Conservation (phyloP, 768 basidiomycete species). For the Candolleomyces eurysporus region DNA sequence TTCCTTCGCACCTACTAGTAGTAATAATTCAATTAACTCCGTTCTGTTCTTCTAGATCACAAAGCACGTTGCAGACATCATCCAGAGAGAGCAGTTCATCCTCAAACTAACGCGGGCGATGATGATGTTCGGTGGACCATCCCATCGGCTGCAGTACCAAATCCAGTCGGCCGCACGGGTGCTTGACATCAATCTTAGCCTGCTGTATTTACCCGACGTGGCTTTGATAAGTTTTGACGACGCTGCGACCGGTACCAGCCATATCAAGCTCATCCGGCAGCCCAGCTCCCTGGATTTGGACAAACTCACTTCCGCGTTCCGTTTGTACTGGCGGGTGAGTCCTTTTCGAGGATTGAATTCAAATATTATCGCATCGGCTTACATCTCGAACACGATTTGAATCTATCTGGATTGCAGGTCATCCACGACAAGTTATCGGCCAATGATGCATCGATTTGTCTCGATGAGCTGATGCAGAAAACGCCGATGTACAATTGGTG, state of each 20-base stretch:
- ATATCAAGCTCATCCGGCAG: slow-evolving; percentile 78
- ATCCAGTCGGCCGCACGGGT: slow-evolving; percentile 77
- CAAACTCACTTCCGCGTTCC: slow-evolving; percentile 70
- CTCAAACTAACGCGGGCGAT: slow-evolving; percentile 80
- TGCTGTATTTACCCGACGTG: slow-evolving; percentile 74
- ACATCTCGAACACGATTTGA: neutral
- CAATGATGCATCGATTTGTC: slow-evolving; percentile 62
- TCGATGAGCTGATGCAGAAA: slow-evolving; percentile 74
- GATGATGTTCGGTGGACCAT: slow-evolving; percentile 88
- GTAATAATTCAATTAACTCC: neutral
- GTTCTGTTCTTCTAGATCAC: slow-evolving; percentile 56
- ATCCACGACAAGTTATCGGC: slow-evolving; percentile 83
- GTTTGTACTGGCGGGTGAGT: slow-evolving; percentile 71
- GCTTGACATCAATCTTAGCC: slow-evolving; percentile 66
- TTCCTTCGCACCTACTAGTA: neutral
- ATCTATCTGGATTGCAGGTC: slow-evolving; percentile 44
- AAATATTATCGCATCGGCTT: neutral
- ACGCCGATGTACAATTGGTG: slow-evolving; percentile 58
- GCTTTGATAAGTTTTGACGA: slow-evolving; percentile 86
- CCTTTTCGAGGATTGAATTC: neutral
- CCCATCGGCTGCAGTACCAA: slow-evolving; percentile 80
- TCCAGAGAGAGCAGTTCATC: slow-evolving; percentile 81
- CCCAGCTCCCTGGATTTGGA: slow-evolving; percentile 69
- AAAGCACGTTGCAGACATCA: slow-evolving; percentile 78
- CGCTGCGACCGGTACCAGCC: slow-evolving; percentile 72